Evolutionary conservation across 371 early-diverging fungal species (phyloP), one percentile per base, ranked within the genome.

Genomic region (Circinella umbellata): DNA sequence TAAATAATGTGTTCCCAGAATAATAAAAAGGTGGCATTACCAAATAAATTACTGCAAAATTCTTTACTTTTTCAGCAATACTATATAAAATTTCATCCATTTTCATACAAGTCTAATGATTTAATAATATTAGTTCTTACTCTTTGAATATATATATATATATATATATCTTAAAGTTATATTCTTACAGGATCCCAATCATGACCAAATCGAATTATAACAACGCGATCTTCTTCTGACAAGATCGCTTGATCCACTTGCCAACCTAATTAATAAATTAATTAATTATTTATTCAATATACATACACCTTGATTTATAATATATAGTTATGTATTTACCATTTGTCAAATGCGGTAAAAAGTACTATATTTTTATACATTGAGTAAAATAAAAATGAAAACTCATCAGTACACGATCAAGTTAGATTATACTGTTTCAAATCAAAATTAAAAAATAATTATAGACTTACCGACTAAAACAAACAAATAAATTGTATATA

Each of bases 161-260:
- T n/a, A n/a, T n/a, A n/a, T n/a, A n/a, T n/a, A n/a, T n/a, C n/a
- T n/a, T n/a, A n/a, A n/a, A n/a, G n/a, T n/a, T n/a, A n/a, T n/a
- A n/a, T n/a, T n/a, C 64, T 57, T 61, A 70, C 70, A 39, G 93
- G 86, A 75, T 98, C 96, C 96, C 97, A 96, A 86, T 97, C 98
- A 68, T 96, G 96, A 11, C 99, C 99, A 78, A 99, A 98, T 9
- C 99, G 90, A 61, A 99, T 94, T 37, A 99, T 85, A 20, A 98
- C 98, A 3, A 99, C 96, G 27, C 98, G 89, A 61, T 98, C 97
- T 73, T 99, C 98, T 77, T 99, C 99, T 17, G 93, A 93, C 42
- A 99, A 84, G 65, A 99, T 99, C n/a, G 98, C 98, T 82, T 97
- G 97, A 82, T 99, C 99, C 27, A 98, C 98, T 80, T 99, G 98